Conservation (phyloP, 2,329 filamentous ascomycete genomes). For the Penicillium sp. region DNA sequence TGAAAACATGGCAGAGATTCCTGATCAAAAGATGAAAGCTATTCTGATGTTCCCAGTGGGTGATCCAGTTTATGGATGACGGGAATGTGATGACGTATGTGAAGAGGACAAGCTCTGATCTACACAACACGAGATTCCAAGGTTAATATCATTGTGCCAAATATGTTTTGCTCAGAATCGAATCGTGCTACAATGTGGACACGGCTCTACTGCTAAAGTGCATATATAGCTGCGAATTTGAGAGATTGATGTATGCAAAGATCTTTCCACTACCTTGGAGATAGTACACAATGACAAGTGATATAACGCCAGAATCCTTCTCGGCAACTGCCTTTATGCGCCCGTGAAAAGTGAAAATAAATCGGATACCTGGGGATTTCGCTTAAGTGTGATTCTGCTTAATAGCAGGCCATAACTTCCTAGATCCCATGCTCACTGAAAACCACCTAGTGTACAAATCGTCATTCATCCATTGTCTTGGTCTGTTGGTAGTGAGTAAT, state of each 20-base stretch:
- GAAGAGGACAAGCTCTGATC: not conserved
- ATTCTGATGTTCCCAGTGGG: not conserved
- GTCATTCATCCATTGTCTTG: constrained; percentile 27
- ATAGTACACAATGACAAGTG: not conserved
- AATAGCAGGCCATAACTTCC: not conserved
- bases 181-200: not conserved
- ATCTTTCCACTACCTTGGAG: not conserved
- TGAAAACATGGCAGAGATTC: not conserved
- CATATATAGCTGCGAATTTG: not conserved
- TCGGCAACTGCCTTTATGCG: constrained; percentile 12
- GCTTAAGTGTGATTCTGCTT: not conserved
- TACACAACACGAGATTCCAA: not conserved
- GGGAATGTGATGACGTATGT: constrained; percentile 24
- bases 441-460: constrained; percentile 26
- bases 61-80: constrained; percentile 4
- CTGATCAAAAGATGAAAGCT: not conserved
- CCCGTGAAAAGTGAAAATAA: constrained; percentile 1
- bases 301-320: constrained; percentile 8
- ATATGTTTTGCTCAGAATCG: not conserved
- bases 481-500: constrained; percentile 4
- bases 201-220: not conserved
- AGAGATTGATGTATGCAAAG: not conserved
- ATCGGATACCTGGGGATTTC: not conserved
- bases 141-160: not conserved
- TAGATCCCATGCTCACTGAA: not conserved